Evolutionary conservation across 1,284 basidiomycete species (phyloP).

Genomic region (Pseudozyma tsukubaensis): DNA sequence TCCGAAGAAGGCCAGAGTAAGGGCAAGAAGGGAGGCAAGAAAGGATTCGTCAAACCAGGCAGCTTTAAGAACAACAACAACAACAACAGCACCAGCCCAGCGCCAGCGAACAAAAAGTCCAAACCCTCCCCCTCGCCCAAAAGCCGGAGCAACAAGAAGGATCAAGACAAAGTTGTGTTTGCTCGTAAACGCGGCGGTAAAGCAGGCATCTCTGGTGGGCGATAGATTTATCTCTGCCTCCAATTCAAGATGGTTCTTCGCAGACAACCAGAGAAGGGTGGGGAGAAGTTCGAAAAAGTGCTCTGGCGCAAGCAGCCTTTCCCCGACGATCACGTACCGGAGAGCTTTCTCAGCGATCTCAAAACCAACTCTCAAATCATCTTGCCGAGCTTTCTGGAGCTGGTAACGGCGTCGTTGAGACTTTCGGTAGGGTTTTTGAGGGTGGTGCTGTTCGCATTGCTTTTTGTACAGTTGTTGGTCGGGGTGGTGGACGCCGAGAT

Average conservation of each 20-base stretch:
- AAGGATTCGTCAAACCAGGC: slow-evolving; percentile 37
- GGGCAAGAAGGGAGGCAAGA: slow-evolving; percentile 3
- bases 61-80: slow-evolving; percentile 2
- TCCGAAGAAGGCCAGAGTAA: not conserved
- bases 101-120: slow-evolving; percentile 1
- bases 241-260: not conserved
- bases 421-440: slow-evolving; percentile 45
- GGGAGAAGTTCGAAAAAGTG: slow-evolving; percentile 78
- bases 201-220: slow-evolving; percentile 32
- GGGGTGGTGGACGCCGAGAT: slow-evolving; percentile 24
- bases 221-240: not conserved
- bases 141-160: slow-evolving; percentile 16
- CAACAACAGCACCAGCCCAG: slow-evolving; percentile 6
- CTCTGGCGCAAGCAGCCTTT: slow-evolving; percentile 83
- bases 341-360: slow-evolving; percentile 81
- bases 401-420: slow-evolving; percentile 74
- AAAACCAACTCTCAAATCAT: slow-evolving; percentile 53
- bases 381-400: slow-evolving; percentile 76
- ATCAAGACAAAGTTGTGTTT: slow-evolving; percentile 43
- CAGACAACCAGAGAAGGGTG: slow-evolving; percentile 77
- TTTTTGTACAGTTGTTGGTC: slow-evolving; percentile 52
- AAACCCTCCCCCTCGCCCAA: no score
- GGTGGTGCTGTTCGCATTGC: slow-evolving; percentile 49
- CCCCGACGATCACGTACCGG: slow-evolving; percentile 87
- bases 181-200: slow-evolving; percentile 41